phyloP scores from a whole-genome alignment of 257 asterid genomes.

The Nicotiana undulata region DNA sequence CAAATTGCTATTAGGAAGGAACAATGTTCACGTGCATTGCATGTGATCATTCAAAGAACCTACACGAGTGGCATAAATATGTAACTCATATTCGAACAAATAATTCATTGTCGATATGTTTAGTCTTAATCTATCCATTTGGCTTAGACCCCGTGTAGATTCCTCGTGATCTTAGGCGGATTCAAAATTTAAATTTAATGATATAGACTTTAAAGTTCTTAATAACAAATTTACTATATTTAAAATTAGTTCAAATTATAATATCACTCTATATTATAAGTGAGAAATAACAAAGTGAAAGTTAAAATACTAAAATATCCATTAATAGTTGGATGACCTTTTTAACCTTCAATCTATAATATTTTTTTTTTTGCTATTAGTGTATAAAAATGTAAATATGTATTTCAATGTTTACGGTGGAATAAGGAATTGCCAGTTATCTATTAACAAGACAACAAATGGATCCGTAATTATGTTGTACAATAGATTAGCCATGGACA shows the following conservation, averaged over 20 bases:
- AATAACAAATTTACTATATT: neutral
- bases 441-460: too few relatives aligned
- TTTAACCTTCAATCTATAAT: too few relatives aligned
- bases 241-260: neutral
- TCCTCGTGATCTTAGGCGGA: neutral
- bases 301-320: too few relatives aligned
- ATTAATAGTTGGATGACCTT: too few relatives aligned
- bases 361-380: too few relatives aligned
- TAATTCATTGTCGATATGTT: constrained; percentile 13
- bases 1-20: constrained; percentile 14
- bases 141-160: constrained; percentile 22
- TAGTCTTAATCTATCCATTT: constrained; percentile 13
- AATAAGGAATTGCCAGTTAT: too few relatives aligned
- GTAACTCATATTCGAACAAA: constrained; percentile 5
- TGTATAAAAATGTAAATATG: too few relatives aligned
- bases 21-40: constrained; percentile 34
- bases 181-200: neutral
- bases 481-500: too few relatives aligned
- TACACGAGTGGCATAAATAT: constrained; percentile 8
- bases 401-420: too few relatives aligned
- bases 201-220: neutral
- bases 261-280: too few relatives aligned
- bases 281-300: too few relatives aligned
- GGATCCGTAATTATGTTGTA: too few relatives aligned
- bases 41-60: constrained; percentile 22